Percentiles rank a stretch among this genome's conserved stretches.
Conservation (phyloP, 176 grass and related monocot genomes). For the bread wheat (Triticum aestivum) region IWGSC_CS_RefSeq_v2.1 NC_057806.1:502831717-502832216, state of each 20-base stretch:
- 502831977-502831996: conserved; percentile 61
- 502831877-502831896: conserved; percentile 87
- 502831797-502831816: not conserved
- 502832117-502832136: not conserved
- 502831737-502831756: not conserved
- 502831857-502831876: conserved; percentile 65
- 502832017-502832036: conserved; percentile 71
- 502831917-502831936: conserved; percentile 72
- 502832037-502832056: conserved; percentile 46
- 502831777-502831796: not conserved
- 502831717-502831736: not conserved
- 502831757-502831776: not conserved
- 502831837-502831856: conserved; percentile 36
- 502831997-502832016: conserved; percentile 62
- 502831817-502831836: conserved; percentile 13
- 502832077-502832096: not conserved
- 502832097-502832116: not conserved
- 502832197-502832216: not conserved
- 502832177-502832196: conserved; percentile 1
- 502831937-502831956: conserved; percentile 72
- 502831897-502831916: conserved; percentile 93
- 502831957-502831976: conserved; percentile 69
- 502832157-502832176: not conserved
- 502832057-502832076: conserved; percentile 14
- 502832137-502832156: not conserved